These are phyloP conservation scores for Aspergillus indologenus DNA, from an alignment of 495 filamentous ascomycete species.

Conservation along the genomic window DNA sequence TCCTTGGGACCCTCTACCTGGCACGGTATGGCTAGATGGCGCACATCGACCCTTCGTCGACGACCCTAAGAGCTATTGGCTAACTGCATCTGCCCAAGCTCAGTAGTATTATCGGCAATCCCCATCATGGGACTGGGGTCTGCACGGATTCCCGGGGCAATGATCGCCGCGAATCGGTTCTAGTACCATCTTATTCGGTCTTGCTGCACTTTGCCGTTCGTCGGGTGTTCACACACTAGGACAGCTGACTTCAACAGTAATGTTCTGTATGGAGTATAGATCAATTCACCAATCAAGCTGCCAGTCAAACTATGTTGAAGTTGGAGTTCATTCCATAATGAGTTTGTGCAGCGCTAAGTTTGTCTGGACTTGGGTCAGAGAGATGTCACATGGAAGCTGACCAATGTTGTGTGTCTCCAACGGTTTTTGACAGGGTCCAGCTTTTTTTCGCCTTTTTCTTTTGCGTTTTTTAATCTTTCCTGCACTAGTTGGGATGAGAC, in stretches of 20 bases:
- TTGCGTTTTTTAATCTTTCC: constrained; percentile 9
- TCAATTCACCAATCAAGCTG: constrained; percentile 24
- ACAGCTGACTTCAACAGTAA: constrained; percentile 36
- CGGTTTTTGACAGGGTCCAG: constrained; percentile 20
- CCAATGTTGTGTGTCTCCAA: constrained; percentile 35
- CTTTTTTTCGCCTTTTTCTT: constrained; percentile 8
- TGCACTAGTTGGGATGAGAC: constrained; percentile 22
- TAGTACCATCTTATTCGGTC: constrained; percentile 44
- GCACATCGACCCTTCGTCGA: constrained; percentile 11
- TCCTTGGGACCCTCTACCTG: constrained; percentile 21
- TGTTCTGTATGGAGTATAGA: constrained; percentile 31
- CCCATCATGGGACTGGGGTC: constrained; percentile 41
- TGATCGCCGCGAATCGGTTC: constrained; percentile 37
- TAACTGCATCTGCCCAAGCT: constrained; percentile 29
- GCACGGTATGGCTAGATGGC: constrained; percentile 9
- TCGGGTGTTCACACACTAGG: constrained; percentile 37
- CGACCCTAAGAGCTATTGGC: constrained; percentile 26
- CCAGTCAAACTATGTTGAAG: constrained; percentile 15
- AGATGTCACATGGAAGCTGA: constrained; percentile 34
- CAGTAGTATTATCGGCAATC: constrained; percentile 34
- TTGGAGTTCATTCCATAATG: constrained; percentile 23
- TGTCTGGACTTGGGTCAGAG: constrained; percentile 26
- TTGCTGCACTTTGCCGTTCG: constrained; percentile 39
- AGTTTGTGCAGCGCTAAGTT: constrained; percentile 26
- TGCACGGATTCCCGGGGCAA: constrained; percentile 37